A percentile compares a stretch with the other conserved stretches of the same genome.
phyloP scores from a whole-genome alignment of 352 stramenopile species.

The Phytophthora foliorum region DNA sequence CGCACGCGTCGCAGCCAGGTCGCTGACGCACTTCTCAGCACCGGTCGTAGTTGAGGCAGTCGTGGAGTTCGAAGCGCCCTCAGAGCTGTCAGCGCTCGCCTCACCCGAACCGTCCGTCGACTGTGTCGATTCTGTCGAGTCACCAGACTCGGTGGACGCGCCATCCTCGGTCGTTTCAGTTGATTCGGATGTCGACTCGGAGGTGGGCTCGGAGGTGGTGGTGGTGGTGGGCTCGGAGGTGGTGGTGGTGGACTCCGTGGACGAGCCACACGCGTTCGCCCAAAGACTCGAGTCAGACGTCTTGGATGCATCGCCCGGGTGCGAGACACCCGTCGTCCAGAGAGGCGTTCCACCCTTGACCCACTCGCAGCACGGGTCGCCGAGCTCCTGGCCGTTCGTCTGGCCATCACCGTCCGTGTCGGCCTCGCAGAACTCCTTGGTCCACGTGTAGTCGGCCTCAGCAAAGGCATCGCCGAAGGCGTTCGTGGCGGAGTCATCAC shows the following conservation, averaged over 20 bases:
- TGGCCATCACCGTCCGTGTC: constrained; percentile 26
- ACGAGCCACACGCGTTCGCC: constrained; percentile 12
- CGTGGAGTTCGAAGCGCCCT: neutral
- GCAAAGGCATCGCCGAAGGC: constrained; percentile 22
- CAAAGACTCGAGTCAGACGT: constrained; percentile 30
- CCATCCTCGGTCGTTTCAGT: neutral
- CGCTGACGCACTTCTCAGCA: constrained; percentile 14
- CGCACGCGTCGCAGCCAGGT: constrained; percentile 13
- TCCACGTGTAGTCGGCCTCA: constrained; percentile 23
- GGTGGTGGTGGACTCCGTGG: neutral
- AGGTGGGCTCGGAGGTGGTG: neutral
- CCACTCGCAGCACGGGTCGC: constrained; percentile 26
- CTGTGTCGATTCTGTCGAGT: neutral
- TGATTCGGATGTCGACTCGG: neutral
- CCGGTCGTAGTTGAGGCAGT: neutral
- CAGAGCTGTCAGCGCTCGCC: neutral
- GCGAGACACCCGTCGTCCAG: constrained; percentile 24
- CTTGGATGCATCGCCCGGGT: constrained; percentile 27
- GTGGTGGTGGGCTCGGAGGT: neutral
- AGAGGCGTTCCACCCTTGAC: constrained; percentile 16
- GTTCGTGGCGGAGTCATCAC: constrained; percentile 12
- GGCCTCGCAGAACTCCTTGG: constrained; percentile 13
- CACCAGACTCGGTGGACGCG: neutral
- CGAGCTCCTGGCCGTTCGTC: constrained; percentile 25
- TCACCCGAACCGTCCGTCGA: neutral